These are phyloP conservation scores for Corchorus capsularis DNA, from an alignment of 345 rosid species.

Conservation along the genomic window DNA sequence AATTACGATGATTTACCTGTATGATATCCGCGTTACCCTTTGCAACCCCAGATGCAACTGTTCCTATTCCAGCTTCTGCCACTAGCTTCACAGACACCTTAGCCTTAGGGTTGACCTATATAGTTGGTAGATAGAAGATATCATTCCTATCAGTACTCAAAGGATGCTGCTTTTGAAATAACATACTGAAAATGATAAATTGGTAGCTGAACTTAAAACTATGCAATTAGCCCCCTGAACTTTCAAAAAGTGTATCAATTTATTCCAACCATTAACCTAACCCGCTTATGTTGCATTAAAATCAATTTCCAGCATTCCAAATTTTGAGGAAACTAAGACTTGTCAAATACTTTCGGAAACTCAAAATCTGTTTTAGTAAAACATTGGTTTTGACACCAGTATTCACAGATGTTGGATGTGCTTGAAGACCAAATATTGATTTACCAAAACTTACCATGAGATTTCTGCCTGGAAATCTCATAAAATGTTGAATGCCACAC, in stretches of 20 bases:
- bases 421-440: not conserved
- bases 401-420: no score
- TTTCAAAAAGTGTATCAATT: not conserved
- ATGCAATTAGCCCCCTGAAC: not conserved
- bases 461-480: not conserved
- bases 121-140: slow-evolving; percentile 20
- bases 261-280: not conserved
- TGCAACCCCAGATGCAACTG: slow-evolving; percentile 99
- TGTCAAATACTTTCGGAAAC: not conserved
- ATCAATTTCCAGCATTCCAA: not conserved
- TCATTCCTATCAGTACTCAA: slow-evolving; percentile 10
- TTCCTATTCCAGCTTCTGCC: slow-evolving; percentile 98
- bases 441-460: not conserved
- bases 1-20: slow-evolving; percentile 56
- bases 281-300: not conserved
- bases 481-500: slow-evolving; percentile 7
- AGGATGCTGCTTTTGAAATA: not conserved
- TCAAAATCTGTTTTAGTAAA: not conserved
- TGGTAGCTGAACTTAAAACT: slow-evolving; percentile 4
- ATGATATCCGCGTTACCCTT: slow-evolving; percentile 98
- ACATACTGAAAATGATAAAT: slow-evolving; percentile 17
- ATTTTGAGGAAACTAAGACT: slow-evolving; percentile 5
- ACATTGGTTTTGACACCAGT: not conserved
- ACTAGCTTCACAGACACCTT: slow-evolving; percentile 99
- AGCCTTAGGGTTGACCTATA: slow-evolving; percentile 91